A percentile compares a stretch with the other conserved stretches of the same genome.
phyloP scores from a whole-genome alignment of 2,329 filamentous ascomycete genomes.

The Periconia macrospinosa region DNA sequence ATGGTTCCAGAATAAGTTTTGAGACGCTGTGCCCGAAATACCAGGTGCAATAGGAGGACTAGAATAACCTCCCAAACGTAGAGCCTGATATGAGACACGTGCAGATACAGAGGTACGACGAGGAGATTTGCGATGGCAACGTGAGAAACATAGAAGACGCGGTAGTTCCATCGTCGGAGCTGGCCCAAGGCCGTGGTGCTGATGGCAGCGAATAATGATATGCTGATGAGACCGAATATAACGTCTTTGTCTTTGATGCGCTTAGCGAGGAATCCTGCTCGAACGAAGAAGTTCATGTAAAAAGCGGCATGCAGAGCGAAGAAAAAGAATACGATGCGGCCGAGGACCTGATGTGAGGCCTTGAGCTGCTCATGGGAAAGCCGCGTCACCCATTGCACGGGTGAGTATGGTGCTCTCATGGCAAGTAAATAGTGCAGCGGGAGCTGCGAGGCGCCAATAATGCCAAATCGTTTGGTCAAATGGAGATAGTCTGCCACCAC shows the following conservation, averaged over 20 bases:
- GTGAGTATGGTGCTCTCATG: conserved; percentile 53
- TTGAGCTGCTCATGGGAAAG: conserved; percentile 60
- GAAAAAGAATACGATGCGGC: conserved; percentile 56
- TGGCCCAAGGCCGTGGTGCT: conserved; percentile 54
- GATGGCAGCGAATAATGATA: conserved; percentile 49
- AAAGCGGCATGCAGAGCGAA: conserved; percentile 56
- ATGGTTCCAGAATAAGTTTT: conserved; percentile 43
- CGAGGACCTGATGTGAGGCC: conserved; percentile 59
- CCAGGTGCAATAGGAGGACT: conserved; percentile 50
- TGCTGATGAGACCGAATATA: conserved; percentile 56
- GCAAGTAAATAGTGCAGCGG: conserved; percentile 63
- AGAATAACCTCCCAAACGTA: conserved; percentile 56
- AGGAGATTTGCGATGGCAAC: conserved; percentile 54
- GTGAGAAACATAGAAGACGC: conserved; percentile 60
- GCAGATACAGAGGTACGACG: conserved; percentile 55
- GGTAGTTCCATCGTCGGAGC: conserved; percentile 51
- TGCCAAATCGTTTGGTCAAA: conserved; percentile 64
- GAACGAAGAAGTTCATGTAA: conserved; percentile 61
- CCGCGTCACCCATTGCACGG: conserved; percentile 55
- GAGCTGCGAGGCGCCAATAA: conserved; percentile 60
- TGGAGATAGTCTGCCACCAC: conserved; percentile 60
- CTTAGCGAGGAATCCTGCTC: conserved; percentile 53
- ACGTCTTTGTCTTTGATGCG: conserved; percentile 61
- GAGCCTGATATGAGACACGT: conserved; percentile 57
- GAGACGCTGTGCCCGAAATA: conserved; percentile 40